These are phyloP conservation scores for Musa acuminata DNA, from an alignment of 176 grass and related monocot species.

Conservation along the genomic window DNA sequence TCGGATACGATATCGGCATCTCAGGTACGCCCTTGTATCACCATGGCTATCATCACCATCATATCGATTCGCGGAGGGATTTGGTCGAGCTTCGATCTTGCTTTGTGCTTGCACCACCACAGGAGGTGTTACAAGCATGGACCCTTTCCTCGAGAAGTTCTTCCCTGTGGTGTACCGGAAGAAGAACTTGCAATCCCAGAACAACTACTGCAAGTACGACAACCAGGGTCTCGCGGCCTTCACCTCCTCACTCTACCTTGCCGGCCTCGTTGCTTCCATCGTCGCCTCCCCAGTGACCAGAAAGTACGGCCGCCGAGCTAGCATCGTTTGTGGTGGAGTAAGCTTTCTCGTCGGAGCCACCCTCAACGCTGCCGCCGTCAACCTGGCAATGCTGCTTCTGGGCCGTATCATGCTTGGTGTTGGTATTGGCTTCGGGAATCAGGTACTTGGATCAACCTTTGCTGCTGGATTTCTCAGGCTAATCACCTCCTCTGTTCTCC, in stretches of 20 bases:
- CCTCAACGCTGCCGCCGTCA: slow-evolving; percentile 54
- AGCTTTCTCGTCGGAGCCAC: slow-evolving; percentile 71
- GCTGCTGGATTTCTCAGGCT: too few species aligned
- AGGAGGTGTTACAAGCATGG: slow-evolving; percentile 90
- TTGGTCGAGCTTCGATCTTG: neutral
- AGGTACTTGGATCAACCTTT: slow-evolving; percentile 25
- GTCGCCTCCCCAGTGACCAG: slow-evolving; percentile 61
- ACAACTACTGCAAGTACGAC: slow-evolving; percentile 42
- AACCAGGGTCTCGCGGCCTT: slow-evolving; percentile 24
- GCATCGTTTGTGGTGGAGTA: slow-evolving; percentile 78
- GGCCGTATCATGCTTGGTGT: slow-evolving; percentile 87
- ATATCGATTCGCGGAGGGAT: neutral
- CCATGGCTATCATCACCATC: neutral
- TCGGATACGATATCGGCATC: slow-evolving; percentile 85
- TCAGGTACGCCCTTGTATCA: slow-evolving; percentile 47
- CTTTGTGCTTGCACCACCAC: slow-evolving; percentile 2
- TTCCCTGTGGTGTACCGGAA: slow-evolving; percentile 54
- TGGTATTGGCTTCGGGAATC: slow-evolving; percentile 81
- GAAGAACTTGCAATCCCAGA: slow-evolving; percentile 52
- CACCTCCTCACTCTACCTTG: slow-evolving; percentile 52
- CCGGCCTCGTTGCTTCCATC: slow-evolving; percentile 60
- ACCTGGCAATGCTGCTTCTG: slow-evolving; percentile 64
- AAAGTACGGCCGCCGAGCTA: slow-evolving; percentile 74
- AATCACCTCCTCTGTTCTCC: too few species aligned
- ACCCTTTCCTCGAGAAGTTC: slow-evolving; percentile 84